Evolutionary conservation across 1,139 yeast species (phyloP).

Genomic region (Candida mesenterica): DNA sequence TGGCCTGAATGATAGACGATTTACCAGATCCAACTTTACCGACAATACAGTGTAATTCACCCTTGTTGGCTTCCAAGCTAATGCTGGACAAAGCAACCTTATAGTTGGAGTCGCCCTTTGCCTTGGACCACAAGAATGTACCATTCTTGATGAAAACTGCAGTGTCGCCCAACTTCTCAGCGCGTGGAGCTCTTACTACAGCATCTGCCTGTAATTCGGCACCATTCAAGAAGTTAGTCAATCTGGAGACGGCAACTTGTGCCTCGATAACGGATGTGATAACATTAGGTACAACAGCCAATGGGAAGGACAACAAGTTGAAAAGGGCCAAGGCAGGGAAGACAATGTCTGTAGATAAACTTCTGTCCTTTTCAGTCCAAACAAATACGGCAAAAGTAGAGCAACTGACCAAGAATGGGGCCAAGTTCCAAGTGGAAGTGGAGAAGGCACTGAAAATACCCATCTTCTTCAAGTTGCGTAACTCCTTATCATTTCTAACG

Average conservation of each 20-base stretch:
- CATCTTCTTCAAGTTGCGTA: conserved; percentile 71
- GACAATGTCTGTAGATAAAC: conserved; percentile 86
- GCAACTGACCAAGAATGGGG: conserved; percentile 90
- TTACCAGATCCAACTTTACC: conserved; percentile 95
- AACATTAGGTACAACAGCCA: conserved; percentile 91
- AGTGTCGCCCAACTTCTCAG: conserved; percentile 57
- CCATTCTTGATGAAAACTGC: conserved; percentile 71
- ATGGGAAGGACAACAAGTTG: conserved; percentile 84
- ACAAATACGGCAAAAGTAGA: conserved; percentile 87
- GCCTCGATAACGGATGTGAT: conserved; percentile 86
- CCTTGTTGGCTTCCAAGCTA: conserved; percentile 69
- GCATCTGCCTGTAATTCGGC: conserved; percentile 84
- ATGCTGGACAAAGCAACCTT: conserved; percentile 76
- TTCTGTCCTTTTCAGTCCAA: conserved; percentile 53
- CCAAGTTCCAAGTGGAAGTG: conserved; percentile 77
- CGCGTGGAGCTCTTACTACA: conserved; percentile 56
- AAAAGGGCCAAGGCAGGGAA: conserved; percentile 91
- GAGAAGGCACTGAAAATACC: conserved; percentile 75
- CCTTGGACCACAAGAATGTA: conserved; percentile 85
- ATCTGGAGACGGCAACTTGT: conserved; percentile 79
- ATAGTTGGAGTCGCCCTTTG: conserved; percentile 57
- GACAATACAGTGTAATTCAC: conserved; percentile 81
- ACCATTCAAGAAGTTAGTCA: conserved; percentile 67
- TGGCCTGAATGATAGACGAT: conserved; percentile 79
- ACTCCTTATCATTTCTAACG: conserved; percentile 88